Evolutionary conservation across 805 yeast species (phyloP), one percentile per base, ranked within the genome.

Genomic region (Yarrowia yakushimensis): DNA sequence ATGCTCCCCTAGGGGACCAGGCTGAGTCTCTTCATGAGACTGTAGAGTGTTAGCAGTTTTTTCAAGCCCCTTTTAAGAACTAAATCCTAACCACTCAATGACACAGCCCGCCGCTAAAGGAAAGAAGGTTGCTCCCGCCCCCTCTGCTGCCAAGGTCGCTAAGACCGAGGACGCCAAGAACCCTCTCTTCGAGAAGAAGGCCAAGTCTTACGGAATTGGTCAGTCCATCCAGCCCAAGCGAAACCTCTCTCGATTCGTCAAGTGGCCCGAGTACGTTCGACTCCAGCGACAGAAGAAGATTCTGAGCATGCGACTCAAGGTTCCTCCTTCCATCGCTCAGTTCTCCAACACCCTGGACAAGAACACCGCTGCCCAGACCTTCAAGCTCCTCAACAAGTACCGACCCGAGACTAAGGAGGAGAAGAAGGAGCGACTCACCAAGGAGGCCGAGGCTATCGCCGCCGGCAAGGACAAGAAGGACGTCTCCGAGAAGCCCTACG

Each of bases 261-360:
- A 88, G 82, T 94, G 99, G 99, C 99, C 99, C 77, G 94, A 88
- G 81, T 91, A 93, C 79, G 96, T 93, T 72, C 90, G 96, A 83
- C 84, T 94, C 73, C 99, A 93, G 85, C 92, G 99, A 86, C 98
- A 94, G 83, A 94, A 87, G 88, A 93, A 93, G 86, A 88, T 93
- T 79, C 85, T 93, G 79, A 82, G 86, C 74, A 79, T 92, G 80
- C 92, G 99, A 87, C 85, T 93, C 78, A 93, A 94, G 88, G 99
- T 93, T 77, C 99, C 99, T 72, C 99, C 99, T 76, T 88, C 98
- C 70, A 86, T 93, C 77, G 85, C 98, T 70, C 99, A 93, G 83
- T 93, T 93, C 87, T 91, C 90, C 76, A 82, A 88, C 82, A 87
- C 91, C 75, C 85, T 93, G 79, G 99, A 93, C 88, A 92, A 92